Conservation (phyloP, 768 basidiomycete genomes). For the Pisolithus microcarpus region DNA sequence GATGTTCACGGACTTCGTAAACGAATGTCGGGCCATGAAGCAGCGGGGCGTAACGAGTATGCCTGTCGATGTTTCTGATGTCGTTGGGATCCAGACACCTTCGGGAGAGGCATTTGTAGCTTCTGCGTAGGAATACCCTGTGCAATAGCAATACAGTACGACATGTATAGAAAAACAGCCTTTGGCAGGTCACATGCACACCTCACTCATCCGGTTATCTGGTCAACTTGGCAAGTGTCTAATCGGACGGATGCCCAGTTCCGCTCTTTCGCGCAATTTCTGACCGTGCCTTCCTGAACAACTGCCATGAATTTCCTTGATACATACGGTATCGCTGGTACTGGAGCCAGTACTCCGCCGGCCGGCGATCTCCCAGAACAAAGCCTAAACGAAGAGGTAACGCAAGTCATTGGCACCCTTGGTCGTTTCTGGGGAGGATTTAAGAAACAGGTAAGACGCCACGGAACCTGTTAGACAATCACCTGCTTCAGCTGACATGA, state of each 20-base stretch:
- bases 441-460: conserved; percentile 68
- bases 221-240: no score
- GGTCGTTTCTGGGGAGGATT: conserved; percentile 88
- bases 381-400: conserved; percentile 79
- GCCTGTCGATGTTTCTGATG: conserved; percentile 9
- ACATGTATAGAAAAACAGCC: no score
- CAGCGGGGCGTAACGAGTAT: conserved; percentile 22
- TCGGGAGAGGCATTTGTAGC: conserved; percentile 21
- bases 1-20: conserved; percentile 94
- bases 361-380: conserved; percentile 37
- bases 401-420: conserved; percentile 82
- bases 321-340: conserved; percentile 48
- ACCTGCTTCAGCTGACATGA: no score
- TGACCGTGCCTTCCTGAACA: background rate
- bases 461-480: background rate
- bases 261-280: no score
- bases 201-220: no score
- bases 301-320: conserved; percentile 67
- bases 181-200: background rate
- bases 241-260: no score
- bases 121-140: conserved; percentile 17
- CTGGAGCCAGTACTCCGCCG: conserved; percentile 41
- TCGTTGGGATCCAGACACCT: conserved; percentile 16
- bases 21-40: conserved; percentile 65
- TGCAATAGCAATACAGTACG: conserved; percentile 10